Evolutionary conservation across 2,329 filamentous ascomycete species (phyloP).

Genomic region (Fusarium phyllophilum): DNA sequence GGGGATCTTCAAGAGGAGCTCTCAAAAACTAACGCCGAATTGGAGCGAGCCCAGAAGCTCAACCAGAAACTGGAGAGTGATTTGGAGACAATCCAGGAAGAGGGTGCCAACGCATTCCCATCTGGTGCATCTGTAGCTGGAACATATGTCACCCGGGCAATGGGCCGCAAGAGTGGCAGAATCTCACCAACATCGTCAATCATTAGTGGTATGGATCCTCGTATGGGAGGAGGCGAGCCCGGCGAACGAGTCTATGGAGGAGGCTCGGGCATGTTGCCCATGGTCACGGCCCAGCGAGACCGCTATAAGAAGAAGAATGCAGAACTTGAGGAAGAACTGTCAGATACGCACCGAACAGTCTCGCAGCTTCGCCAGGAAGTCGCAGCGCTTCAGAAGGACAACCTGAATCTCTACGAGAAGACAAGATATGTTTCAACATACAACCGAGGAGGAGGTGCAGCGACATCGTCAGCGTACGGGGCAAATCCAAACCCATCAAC

Average conservation of each 20-base stretch:
- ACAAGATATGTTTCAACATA: constrained; percentile 96
- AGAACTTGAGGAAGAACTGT: constrained; percentile 89
- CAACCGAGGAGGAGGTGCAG: constrained; percentile 73
- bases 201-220: constrained; percentile 93
- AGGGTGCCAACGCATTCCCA: constrained; percentile 84
- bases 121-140: constrained; percentile 93
- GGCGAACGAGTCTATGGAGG: constrained; percentile 73
- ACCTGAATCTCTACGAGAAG: constrained; percentile 96
- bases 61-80: constrained; percentile 94
- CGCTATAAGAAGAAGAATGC: constrained; percentile 97
- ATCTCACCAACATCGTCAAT: constrained; percentile 96
- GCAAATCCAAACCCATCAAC: constrained; percentile 81
- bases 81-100: constrained; percentile 85
- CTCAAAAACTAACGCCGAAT: constrained; percentile 82
- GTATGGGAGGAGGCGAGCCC: constrained; percentile 55
- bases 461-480: constrained; percentile 72
- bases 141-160: constrained; percentile 77
- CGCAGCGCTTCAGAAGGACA: constrained; percentile 92
- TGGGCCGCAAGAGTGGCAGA: constrained; percentile 71
- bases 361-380: constrained; percentile 91
- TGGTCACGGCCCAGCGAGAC: constrained; percentile 98
- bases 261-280: constrained; percentile 90
- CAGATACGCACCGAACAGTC: constrained; percentile 82
- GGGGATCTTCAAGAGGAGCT: constrained; percentile 86
- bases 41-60: constrained; percentile 85